phyloP scores from a whole-genome alignment of 148 eudicot species.

The Fagopyrum tataricum region DNA sequence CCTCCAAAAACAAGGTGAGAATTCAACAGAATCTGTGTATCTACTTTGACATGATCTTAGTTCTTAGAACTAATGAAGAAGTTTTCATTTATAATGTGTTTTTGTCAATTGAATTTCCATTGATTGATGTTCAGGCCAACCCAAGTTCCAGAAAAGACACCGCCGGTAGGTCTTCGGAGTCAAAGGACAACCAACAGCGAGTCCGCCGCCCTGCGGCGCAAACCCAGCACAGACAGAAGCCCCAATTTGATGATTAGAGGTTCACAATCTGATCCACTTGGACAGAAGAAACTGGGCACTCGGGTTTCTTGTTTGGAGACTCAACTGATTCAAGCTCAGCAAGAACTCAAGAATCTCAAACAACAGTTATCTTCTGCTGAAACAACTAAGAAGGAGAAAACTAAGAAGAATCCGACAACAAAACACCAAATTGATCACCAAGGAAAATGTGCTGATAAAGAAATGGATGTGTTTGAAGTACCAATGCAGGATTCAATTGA shows the following conservation, averaged over 20 bases:
- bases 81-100: not conserved
- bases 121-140: constrained; percentile 32
- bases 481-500: constrained; percentile 34
- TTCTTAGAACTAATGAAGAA: not conserved
- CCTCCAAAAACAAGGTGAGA: constrained; percentile 11
- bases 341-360: constrained; percentile 74
- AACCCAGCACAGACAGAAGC: constrained; percentile 45
- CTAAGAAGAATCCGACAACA: no score
- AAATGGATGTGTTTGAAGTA: constrained; percentile 85
- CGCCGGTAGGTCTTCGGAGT: constrained; percentile 44
- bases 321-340: constrained; percentile 81
- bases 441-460: constrained; percentile 27
- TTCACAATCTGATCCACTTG: constrained; percentile 44
- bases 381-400: constrained; percentile 41
- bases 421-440: constrained; percentile 43
- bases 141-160: constrained; percentile 58
- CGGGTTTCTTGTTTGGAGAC: constrained; percentile 74
- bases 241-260: constrained; percentile 52
- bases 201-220: constrained; percentile 54
- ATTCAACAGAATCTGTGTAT: not conserved
- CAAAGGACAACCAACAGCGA: constrained; percentile 56
- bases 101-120: not conserved
- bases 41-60: not conserved
- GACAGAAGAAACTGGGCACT: constrained; percentile 69
- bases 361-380: constrained; percentile 63